A percentile compares a stretch with the other conserved stretches of the same genome.
phyloP scores from a whole-genome alignment of 495 filamentous ascomycete species.

The Apodospora peruviana region DNA sequence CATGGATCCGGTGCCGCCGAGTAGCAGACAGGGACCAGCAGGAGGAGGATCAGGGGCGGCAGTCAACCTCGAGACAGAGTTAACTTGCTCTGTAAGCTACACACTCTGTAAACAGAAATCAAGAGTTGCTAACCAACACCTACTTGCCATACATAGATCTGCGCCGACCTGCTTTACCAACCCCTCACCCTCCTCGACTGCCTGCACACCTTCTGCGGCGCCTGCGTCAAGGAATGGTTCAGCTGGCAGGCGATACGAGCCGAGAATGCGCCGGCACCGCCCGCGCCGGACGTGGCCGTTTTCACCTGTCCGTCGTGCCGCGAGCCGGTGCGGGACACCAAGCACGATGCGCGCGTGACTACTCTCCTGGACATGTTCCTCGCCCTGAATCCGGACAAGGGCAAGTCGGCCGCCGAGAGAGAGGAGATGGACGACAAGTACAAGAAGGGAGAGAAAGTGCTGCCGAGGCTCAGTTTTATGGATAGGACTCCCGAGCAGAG shows the following conservation, averaged over 20 bases:
- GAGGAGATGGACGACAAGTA: constrained; percentile 64
- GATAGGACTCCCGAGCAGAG: constrained; percentile 42
- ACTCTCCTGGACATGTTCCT: constrained; percentile 79
- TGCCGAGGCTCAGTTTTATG: constrained; percentile 47
- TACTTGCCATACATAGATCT: constrained; percentile 96
- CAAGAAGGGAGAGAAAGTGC: constrained; percentile 69
- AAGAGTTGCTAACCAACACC: constrained; percentile 74
- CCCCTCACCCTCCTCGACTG: constrained; percentile 95
- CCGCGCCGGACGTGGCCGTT: constrained; percentile 41
- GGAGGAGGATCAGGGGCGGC: constrained; percentile 18
- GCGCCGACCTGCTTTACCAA: constrained; percentile 91
- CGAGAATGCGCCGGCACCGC: constrained; percentile 36
- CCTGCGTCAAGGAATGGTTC: constrained; percentile 95
- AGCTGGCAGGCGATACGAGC: constrained; percentile 47
- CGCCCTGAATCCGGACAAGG: constrained; percentile 65
- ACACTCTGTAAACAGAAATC: not conserved
- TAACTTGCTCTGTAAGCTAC: constrained; percentile 80
- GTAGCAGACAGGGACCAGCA: not conserved
- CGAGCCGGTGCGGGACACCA: constrained; percentile 73
- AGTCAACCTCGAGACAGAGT: constrained; percentile 76
- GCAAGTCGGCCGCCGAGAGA: constrained; percentile 61
- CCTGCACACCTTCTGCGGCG: constrained; percentile 93
- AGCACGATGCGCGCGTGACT: constrained; percentile 76
- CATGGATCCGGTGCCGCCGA: not conserved
- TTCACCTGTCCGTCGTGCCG: constrained; percentile 93